Evolutionary conservation across 164 flowering plant genomes (phyloP).

Genomic region (Magnolia changhungtana): DNA sequence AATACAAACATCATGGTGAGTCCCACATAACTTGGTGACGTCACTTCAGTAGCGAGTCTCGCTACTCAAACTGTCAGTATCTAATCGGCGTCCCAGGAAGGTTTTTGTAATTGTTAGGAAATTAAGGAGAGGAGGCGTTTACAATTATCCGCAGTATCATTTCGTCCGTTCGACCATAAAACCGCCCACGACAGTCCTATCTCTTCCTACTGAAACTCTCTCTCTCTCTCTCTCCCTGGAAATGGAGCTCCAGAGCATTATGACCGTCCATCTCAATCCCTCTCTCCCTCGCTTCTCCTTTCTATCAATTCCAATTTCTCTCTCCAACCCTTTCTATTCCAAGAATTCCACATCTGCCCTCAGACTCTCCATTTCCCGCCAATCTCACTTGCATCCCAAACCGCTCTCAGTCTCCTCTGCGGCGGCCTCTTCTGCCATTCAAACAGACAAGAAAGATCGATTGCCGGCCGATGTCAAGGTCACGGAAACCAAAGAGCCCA

Average conservation of each 20-base stretch:
- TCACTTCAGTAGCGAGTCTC: no score
- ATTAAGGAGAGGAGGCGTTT: no score
- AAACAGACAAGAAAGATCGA: slow-evolving; percentile 30
- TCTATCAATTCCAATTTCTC: not conserved
- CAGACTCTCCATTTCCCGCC: slow-evolving; percentile 26
- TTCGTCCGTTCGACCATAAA: no score
- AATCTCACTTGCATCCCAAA: not conserved
- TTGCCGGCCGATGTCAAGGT: slow-evolving; percentile 68
- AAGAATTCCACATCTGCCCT: slow-evolving; percentile 4
- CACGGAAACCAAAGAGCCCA: slow-evolving; percentile 54
- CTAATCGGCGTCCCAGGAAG: no score
- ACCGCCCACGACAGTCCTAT: no score
- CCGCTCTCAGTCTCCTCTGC: slow-evolving; percentile 8
- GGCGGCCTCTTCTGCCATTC: slow-evolving; percentile 21
- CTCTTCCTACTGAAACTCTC: no score
- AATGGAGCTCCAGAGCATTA: not conserved
- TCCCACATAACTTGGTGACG: no score
- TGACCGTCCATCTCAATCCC: not conserved
- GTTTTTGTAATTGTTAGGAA: no score
- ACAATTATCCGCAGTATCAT: no score
- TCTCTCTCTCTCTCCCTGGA: not conserved
- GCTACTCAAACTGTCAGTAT: no score
- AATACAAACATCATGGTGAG: no score
- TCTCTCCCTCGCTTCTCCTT: not conserved
- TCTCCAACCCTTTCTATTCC: not conserved